These are phyloP conservation scores for Berkeleyomyces rouxiae DNA, from an alignment of 2,329 filamentous ascomycete genomes.

Conservation along the genomic window DNA sequence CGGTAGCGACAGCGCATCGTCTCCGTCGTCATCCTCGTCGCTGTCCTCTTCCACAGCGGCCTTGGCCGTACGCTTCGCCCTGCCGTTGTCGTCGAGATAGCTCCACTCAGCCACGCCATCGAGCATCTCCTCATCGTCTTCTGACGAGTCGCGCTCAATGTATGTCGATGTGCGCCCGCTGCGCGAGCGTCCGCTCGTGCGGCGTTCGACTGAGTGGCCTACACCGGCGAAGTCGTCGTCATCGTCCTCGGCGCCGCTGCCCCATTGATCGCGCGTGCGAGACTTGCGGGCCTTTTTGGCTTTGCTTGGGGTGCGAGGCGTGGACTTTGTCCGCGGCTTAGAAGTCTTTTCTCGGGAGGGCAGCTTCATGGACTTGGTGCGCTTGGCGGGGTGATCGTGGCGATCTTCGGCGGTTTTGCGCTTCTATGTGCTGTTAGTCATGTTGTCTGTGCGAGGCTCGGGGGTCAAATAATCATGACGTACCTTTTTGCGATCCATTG, in stretches of 20 bases:
- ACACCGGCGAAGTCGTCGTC: not conserved
- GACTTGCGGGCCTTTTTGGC: conserved; percentile 9
- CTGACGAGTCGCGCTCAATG: conserved; percentile 38
- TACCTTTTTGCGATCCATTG: conserved; percentile 58
- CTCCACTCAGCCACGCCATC: conserved; percentile 43
- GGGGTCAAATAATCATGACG: conserved; percentile 11
- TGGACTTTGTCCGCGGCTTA: conserved; percentile 20
- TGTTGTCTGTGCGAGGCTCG: not conserved
- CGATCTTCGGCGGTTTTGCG: conserved; percentile 38
- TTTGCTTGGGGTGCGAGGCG: not conserved
- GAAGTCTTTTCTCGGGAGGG: conserved; percentile 16
- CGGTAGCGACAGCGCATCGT: not conserved
- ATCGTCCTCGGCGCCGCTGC: conserved; percentile 15
- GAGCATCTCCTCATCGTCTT: conserved; percentile 45
- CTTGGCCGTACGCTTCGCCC: conserved; percentile 13
- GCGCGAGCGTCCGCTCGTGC: conserved; percentile 37
- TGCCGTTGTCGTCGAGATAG: conserved; percentile 25
- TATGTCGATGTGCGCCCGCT: conserved; percentile 27
- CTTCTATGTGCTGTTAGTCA: conserved; percentile 27
- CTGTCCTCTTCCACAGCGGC: conserved; percentile 14
- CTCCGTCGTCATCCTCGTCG: conserved; percentile 16
- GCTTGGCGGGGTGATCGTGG: conserved; percentile 27
- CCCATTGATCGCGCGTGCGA: conserved; percentile 10
- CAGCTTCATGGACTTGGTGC: conserved; percentile 17
- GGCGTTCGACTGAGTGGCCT: conserved; percentile 26